These are phyloP conservation scores for Mycosphaerella arachidis DNA, from an alignment of 2,329 filamentous ascomycete species.

Conservation along the genomic window DNA sequence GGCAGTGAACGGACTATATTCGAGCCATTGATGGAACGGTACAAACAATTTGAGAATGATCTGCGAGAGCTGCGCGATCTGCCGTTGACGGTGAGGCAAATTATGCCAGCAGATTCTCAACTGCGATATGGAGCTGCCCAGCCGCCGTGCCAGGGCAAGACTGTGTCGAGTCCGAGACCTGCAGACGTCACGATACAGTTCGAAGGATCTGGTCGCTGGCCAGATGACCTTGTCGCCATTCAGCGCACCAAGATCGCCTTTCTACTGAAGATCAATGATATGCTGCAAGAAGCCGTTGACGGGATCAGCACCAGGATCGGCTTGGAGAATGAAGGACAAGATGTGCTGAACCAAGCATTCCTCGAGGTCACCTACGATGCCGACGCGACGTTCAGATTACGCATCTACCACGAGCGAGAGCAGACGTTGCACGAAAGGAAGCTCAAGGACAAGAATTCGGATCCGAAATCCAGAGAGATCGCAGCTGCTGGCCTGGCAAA, in stretches of 20 bases:
- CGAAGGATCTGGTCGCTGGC: constrained; percentile 89
- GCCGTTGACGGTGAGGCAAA: constrained; percentile 77
- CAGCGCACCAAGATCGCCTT: constrained; percentile 94
- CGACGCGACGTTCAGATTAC: constrained; percentile 72
- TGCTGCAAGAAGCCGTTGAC: constrained; percentile 61
- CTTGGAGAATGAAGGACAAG: constrained; percentile 67
- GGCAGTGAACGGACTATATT: constrained; percentile 52
- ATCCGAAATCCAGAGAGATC: constrained; percentile 62
- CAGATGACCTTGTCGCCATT: constrained; percentile 83
- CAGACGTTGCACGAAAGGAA: constrained; percentile 73
- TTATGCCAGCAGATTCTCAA: constrained; percentile 67
- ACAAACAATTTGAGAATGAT: constrained; percentile 68
- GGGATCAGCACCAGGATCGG: constrained; percentile 67
- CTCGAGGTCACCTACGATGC: constrained; percentile 73
- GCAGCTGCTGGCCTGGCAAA: constrained; percentile 64
- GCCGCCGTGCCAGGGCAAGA: constrained; percentile 46
- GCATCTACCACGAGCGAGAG: constrained; percentile 86
- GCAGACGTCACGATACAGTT: constrained; percentile 84
- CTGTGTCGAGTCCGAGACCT: constrained; percentile 45
- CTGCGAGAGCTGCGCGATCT: constrained; percentile 75
- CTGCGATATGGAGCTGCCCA: constrained; percentile 68
- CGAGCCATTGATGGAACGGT: constrained; percentile 63
- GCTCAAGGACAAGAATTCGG: constrained; percentile 66
- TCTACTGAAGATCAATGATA: constrained; percentile 65
- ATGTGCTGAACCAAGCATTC: constrained; percentile 71